Conservation (phyloP, 2,329 filamentous ascomycete species). For the Lasiodiplodia sp. region DNA sequence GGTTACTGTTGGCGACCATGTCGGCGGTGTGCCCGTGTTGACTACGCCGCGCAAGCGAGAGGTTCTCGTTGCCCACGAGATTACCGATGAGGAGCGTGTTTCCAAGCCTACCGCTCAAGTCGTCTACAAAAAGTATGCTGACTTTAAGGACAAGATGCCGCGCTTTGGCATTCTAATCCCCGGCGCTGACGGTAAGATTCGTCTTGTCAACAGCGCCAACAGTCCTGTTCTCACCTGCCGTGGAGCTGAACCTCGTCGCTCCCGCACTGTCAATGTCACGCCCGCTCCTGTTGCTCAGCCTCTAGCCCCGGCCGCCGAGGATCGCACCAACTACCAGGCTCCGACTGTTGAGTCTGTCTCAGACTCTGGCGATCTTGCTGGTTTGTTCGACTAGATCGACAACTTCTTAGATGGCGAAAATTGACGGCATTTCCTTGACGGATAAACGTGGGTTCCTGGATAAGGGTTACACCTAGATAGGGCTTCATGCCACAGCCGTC, state of each 20-base stretch:
- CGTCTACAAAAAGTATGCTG: too few species aligned
- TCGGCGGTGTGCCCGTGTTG: constrained; percentile 1
- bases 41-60: too few species aligned
- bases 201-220: background rate
- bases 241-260: background rate
- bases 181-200: background rate
- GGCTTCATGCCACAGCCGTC: background rate
- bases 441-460: background rate
- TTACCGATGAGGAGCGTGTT: background rate
- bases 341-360: constrained; percentile 38
- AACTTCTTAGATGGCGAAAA: background rate
- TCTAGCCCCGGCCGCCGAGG: background rate
- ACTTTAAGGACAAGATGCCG: background rate
- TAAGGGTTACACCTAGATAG: too few species aligned
- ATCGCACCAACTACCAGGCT: constrained; percentile 35
- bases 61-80: background rate
- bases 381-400: background rate
- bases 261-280: background rate
- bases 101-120: background rate
- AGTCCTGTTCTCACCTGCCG: background rate
- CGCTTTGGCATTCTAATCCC: background rate
- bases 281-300: background rate
- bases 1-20: background rate
- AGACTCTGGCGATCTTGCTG: background rate
- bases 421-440: background rate